These are phyloP conservation scores for Stagonosporopsis cucurbitacearum DNA, from an alignment of 2,329 filamentous ascomycete genomes.

Conservation along the genomic window DNA sequence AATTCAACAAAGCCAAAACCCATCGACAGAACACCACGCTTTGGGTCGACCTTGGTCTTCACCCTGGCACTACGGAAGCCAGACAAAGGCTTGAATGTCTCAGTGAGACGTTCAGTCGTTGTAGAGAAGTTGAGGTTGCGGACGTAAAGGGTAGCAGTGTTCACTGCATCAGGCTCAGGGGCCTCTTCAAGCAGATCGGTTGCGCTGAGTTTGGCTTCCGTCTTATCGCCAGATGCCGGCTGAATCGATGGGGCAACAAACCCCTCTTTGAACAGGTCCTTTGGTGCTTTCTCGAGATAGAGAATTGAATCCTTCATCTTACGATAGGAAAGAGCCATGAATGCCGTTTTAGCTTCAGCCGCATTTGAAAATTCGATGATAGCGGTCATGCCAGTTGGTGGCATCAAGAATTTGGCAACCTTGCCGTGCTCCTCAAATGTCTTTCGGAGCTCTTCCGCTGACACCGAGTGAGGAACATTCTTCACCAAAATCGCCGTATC, in stretches of 20 bases:
- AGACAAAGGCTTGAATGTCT: constrained; percentile 79
- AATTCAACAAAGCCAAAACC: constrained; percentile 94
- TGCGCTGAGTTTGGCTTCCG: constrained; percentile 65
- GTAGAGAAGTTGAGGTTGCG: constrained; percentile 94
- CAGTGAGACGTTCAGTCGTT: constrained; percentile 74
- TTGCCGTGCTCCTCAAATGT: constrained; percentile 87
- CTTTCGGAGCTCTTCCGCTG: constrained; percentile 75
- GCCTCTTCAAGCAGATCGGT: constrained; percentile 71
- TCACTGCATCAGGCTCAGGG: constrained; percentile 59
- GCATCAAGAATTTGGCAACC: constrained; percentile 84
- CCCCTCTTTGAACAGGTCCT: constrained; percentile 70
- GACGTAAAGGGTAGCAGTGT: constrained; percentile 86
- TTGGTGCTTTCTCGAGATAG: constrained; percentile 92
- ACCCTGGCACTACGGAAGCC: constrained; percentile 90
- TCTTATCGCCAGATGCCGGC: constrained; percentile 38
- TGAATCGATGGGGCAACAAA: constrained; percentile 41
- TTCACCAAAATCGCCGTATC: constrained; percentile 91
- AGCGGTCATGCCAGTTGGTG: constrained; percentile 89
- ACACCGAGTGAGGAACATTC: constrained; percentile 88
- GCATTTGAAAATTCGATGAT: constrained; percentile 87
- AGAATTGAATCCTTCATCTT: constrained; percentile 90
- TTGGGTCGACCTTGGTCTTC: constrained; percentile 93
- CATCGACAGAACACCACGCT: constrained; percentile 92
- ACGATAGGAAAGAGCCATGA: constrained; percentile 83
- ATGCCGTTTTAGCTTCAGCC: constrained; percentile 81